A percentile compares a stretch with the other conserved stretches of the same genome.
These are phyloP conservation scores for Capsicum chinense DNA, from an alignment of 257 asterid species.

Conservation along the genomic window DNA sequence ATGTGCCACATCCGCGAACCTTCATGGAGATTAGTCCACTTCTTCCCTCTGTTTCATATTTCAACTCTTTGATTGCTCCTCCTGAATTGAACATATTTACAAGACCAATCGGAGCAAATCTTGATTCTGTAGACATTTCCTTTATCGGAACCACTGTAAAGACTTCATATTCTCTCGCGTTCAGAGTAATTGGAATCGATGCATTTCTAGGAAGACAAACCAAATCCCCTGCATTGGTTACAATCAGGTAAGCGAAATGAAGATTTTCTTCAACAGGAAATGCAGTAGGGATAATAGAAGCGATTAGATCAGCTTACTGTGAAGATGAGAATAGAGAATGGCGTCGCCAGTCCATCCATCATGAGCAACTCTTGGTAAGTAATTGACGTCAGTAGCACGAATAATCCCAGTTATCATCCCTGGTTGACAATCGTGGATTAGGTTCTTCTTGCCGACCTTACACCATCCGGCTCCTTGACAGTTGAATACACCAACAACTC, in stretches of 20 bases:
- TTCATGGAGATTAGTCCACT: constrained; percentile 48
- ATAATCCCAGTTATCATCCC: constrained; percentile 65
- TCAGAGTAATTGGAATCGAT: constrained; percentile 68
- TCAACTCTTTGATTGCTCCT: constrained; percentile 69
- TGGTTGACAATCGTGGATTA: constrained; percentile 75
- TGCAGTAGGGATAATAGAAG: not conserved
- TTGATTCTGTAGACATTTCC: constrained; percentile 47
- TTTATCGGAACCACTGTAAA: constrained; percentile 68
- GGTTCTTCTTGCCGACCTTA: constrained; percentile 62
- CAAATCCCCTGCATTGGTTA: constrained; percentile 53
- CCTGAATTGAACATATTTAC: constrained; percentile 86
- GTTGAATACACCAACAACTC: constrained; percentile 76
- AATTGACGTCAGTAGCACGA: constrained; percentile 69
- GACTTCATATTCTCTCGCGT: constrained; percentile 72
- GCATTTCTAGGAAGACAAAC: constrained; percentile 61
- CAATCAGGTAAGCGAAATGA: not conserved
- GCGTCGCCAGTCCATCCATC: constrained; percentile 70
- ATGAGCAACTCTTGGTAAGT: constrained; percentile 68
- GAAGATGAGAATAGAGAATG: constrained; percentile 65
- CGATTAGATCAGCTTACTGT: constrained; percentile 45
- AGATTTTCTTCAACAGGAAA: not conserved
- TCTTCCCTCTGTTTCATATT: constrained; percentile 46
- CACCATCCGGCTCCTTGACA: constrained; percentile 96
- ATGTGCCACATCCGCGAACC: constrained; percentile 67
- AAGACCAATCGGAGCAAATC: constrained; percentile 80